Conservation (phyloP, 1,284 basidiomycete genomes). For the Sphagnurus paluster region DNA sequence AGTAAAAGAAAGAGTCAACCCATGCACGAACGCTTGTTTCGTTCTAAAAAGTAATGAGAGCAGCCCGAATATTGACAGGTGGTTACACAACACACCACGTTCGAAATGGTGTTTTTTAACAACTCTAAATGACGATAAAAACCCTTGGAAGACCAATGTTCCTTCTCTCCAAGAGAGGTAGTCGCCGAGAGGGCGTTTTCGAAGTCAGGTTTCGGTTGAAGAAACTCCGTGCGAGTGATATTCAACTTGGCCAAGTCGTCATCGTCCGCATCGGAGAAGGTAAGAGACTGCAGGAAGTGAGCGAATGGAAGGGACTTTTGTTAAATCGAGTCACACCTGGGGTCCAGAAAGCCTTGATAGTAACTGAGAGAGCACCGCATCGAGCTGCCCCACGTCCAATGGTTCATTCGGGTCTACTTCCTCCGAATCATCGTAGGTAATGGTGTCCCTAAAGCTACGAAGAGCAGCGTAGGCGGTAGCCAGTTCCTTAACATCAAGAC, state of each 20-base stretch:
- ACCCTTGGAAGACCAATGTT: conserved; percentile 11
- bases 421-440: too few species aligned
- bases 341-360: conserved; percentile 5
- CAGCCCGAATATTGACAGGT: background rate
- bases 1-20: background rate
- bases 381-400: too few species aligned
- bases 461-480: too few species aligned
- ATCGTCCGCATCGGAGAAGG: background rate
- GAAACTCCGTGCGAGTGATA: background rate
- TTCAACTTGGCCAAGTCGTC: conserved; percentile 1
- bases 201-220: conserved; percentile 6
- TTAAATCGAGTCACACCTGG: conserved; percentile 6
- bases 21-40: conserved; percentile 8
- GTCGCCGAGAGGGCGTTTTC: conserved; percentile 5
- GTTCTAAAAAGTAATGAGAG: conserved; percentile 7
- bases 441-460: too few species aligned
- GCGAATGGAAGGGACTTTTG: conserved; percentile 1
- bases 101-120: conserved; percentile 9
- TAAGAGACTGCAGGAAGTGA: conserved; percentile 6
- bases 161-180: conserved; percentile 7
- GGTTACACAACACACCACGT: conserved; percentile 6
- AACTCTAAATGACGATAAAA: conserved; percentile 12
- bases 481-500: too few species aligned
- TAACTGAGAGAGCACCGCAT: background rate
- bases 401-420: too few species aligned